phyloP scores from a whole-genome alignment of 2,329 filamentous ascomycete species.

The Bipolaris gigantea region DNA sequence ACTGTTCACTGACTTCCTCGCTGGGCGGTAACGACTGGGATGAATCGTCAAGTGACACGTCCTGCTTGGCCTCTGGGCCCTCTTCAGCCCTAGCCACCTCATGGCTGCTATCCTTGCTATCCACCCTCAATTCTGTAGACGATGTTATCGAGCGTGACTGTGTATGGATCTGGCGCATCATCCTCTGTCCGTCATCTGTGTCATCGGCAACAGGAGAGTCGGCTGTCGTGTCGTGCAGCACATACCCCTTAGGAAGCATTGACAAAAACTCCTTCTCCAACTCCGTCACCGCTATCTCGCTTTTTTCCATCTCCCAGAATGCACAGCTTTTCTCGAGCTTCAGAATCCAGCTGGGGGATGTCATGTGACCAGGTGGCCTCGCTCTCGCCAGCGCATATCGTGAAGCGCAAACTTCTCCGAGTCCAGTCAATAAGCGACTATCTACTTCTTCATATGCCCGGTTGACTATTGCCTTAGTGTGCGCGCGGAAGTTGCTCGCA shows the following conservation, averaged over 20 bases:
- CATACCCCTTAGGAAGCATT: not conserved
- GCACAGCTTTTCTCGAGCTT: not conserved
- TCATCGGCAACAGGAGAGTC: not conserved
- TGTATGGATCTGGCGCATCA: conserved; percentile 18
- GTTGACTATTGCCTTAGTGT: not conserved
- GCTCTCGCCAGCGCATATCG: not conserved
- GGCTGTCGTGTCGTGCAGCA: not conserved
- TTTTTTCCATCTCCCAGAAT: not conserved
- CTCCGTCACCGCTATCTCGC: no score
- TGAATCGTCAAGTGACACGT: not conserved
- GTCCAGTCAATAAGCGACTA: not conserved
- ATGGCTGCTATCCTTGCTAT: not conserved
- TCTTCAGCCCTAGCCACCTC: not conserved
- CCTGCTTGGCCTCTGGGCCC: not conserved
- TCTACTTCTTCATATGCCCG: conserved; percentile 2
- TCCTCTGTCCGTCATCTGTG: conserved; percentile 12
- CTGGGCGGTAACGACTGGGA: conserved; percentile 4
- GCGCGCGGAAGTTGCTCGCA: not conserved
- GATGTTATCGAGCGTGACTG: conserved; percentile 20
- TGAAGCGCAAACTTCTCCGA: not conserved
- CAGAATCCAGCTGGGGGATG: no score
- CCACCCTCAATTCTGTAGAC: conserved; percentile 7
- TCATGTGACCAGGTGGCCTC: not conserved
- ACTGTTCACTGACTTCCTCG: conserved; percentile 30
- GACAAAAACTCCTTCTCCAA: not conserved